Base-by-base conservation (phyloP, 1,284 basidiomycete species). In the Thecaphora thlaspeos region DNA sequence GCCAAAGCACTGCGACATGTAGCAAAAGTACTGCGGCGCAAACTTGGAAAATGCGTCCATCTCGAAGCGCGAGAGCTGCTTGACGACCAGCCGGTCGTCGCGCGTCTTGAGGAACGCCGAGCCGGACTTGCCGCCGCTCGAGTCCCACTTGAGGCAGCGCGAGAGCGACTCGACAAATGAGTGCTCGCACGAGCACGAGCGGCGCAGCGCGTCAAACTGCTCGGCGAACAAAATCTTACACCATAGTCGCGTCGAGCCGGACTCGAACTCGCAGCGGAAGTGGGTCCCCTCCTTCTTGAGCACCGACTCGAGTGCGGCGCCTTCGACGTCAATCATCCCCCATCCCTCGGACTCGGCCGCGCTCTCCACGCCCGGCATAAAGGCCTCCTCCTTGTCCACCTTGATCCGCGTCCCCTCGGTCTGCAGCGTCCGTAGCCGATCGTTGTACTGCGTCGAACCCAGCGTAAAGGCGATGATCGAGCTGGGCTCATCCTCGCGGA, bases 11-110 rank as follows among this genome's bases (percentile, higher is more conserved):
- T 65, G 46, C 5, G 91, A 88, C 86, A 97, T 92, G 79, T 98
- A 98, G 68, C 93, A 89, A 75, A 98, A 98, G 79, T 98, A 99
- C 3, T 90, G 88, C 0, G 94, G 94, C 9, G 92, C 95, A 79
- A 98, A 98, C 8, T 89, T 91, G 70, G 93, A 90, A 84, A 98
- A 90, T 0, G 90, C 89, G 74, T 96, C 91, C 70, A 97, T 82
- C 78, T 99, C 95, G 37, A 89, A 83, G 51, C 86, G 84, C 0
- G 92, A 95, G 28, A 98, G 85, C 74, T 96, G 94, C 76, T 99
- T 99, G 43, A 95, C 91, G 65, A 99, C 93, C 81, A 98, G 94
- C 4, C 95, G 90, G 76, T 97, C 92, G 77, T 99, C 95, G 90
- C 69, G 37, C 45, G 75, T 75, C 81, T 97, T 98, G 68, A 98